Conservation (phyloP, 441 rosid genomes). For the Isatis lusitanica region DNA sequence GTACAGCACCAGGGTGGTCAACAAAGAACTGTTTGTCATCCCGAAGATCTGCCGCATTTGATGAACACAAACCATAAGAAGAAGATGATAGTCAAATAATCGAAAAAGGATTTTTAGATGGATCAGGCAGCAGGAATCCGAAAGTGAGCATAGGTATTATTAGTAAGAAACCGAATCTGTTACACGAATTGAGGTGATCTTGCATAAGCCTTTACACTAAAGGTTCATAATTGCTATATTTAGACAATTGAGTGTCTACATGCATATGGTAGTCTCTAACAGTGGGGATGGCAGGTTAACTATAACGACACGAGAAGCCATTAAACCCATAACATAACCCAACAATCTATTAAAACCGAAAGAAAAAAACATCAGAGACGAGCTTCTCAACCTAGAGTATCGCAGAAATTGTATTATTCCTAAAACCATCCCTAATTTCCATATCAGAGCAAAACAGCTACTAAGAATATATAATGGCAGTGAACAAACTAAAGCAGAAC, state of each 20-base stretch:
- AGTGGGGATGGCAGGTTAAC: background rate
- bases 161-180: background rate
- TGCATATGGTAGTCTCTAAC: slow-evolving; percentile 2
- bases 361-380: slow-evolving; percentile 3
- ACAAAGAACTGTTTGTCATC: slow-evolving; percentile 71
- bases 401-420: background rate
- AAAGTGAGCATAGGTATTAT: background rate
- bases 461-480: background rate
- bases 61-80: slow-evolving; percentile 27
- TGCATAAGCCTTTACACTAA: background rate
- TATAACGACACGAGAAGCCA: background rate
- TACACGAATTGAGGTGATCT: background rate
- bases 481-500: slow-evolving; percentile 7
- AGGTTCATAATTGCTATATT: background rate
- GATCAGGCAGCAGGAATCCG: background rate
- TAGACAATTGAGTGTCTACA: background rate
- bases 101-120: background rate
- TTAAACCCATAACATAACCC: background rate
- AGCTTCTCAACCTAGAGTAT: background rate
- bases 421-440: background rate
- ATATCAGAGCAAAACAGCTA: background rate
- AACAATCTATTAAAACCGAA: background rate
- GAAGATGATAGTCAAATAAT: background rate
- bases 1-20: slow-evolving; percentile 80
- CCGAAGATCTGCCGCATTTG: slow-evolving; percentile 63